Evolutionary conservation across 2,329 filamentous ascomycete species (phyloP).

Genomic region (Diaporthe ilicicola): DNA sequence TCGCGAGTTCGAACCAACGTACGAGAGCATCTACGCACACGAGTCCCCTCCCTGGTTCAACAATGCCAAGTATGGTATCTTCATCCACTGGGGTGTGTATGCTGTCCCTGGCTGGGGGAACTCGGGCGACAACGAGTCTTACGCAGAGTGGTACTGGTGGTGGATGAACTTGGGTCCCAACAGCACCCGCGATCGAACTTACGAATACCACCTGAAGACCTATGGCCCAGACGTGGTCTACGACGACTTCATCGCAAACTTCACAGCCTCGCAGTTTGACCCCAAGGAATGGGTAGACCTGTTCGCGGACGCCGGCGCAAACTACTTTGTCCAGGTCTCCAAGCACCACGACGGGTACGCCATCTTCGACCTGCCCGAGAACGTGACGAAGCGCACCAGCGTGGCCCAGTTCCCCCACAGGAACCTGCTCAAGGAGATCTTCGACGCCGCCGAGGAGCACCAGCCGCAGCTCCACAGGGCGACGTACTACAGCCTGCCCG

Average conservation of each 20-base stretch:
- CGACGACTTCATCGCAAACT: conserved; percentile 46
- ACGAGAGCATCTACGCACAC: conserved; percentile 47
- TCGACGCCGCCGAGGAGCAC: conserved; percentile 50
- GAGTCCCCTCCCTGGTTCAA: conserved; percentile 62
- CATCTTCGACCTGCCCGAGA: conserved; percentile 51
- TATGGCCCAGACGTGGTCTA: conserved; percentile 36
- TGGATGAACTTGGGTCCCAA: conserved; percentile 31
- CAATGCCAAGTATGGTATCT: conserved; percentile 65
- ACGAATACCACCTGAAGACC: conserved; percentile 34
- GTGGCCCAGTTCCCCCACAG: conserved; percentile 49
- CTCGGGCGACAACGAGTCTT: conserved; percentile 48
- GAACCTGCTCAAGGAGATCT: conserved; percentile 51
- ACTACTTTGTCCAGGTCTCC: conserved; percentile 46
- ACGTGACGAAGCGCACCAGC: conserved; percentile 50
- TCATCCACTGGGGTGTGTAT: conserved; percentile 68
- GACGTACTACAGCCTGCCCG: conserved; percentile 54
- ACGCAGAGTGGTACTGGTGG: conserved; percentile 47
- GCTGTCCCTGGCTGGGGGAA: conserved; percentile 65
- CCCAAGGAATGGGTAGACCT: conserved; percentile 46
- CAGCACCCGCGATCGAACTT: conserved; percentile 31
- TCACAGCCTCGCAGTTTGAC: conserved; percentile 32
- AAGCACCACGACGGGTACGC: conserved; percentile 59
- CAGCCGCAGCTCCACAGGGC: conserved; percentile 53
- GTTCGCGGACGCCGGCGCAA: conserved; percentile 46
- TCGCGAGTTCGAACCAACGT: conserved; percentile 26